phyloP scores from a whole-genome alignment of 1,284 basidiomycete species.

The Meira miltonrushii region DNA sequence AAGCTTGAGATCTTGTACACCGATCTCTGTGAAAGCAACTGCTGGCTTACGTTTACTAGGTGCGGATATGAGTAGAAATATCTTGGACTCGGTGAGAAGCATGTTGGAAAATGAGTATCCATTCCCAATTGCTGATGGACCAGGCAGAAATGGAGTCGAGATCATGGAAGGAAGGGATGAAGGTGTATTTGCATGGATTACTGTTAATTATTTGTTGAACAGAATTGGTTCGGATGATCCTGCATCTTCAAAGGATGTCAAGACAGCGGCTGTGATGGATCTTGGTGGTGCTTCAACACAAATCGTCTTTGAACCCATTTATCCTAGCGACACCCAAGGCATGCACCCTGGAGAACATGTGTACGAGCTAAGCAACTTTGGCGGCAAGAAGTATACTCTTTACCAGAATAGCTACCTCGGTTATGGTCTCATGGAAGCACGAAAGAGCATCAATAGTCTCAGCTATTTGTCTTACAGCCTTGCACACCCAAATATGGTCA shows the following conservation, averaged over 20 bases:
- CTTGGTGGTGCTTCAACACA: conserved; percentile 95
- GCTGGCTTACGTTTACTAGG: conserved; percentile 81
- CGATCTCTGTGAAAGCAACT: conserved; percentile 89
- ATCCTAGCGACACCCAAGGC: conserved; percentile 53
- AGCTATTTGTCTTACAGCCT: conserved; percentile 74
- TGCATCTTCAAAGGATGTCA: conserved; percentile 52
- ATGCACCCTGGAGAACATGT: conserved; percentile 87
- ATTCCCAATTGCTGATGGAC: conserved; percentile 58
- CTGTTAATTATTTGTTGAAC: conserved; percentile 71
- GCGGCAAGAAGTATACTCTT: conserved; percentile 36
- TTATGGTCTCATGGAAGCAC: conserved; percentile 87
- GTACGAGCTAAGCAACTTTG: conserved; percentile 64
- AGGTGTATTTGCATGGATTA: conserved; percentile 91
- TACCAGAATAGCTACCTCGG: conserved; percentile 61
- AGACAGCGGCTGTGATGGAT: conserved; percentile 78
- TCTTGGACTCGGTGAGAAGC: conserved; percentile 69
- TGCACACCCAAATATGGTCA: conserved; percentile 50
- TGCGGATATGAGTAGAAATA: conserved; percentile 64
- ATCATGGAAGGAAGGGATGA: conserved; percentile 93
- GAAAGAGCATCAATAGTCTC: conserved; percentile 77
- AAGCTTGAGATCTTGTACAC: conserved; percentile 68
- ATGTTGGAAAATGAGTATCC: conserved; percentile 67
- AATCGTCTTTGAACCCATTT: conserved; percentile 86
- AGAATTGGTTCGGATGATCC: conserved; percentile 24
- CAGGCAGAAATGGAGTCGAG: conserved; percentile 38